Evolutionary conservation across 2,329 filamentous ascomycete genomes (phyloP), one percentile per base, ranked within the genome.

Genomic region (Pestalotiopsis sp.): DNA sequence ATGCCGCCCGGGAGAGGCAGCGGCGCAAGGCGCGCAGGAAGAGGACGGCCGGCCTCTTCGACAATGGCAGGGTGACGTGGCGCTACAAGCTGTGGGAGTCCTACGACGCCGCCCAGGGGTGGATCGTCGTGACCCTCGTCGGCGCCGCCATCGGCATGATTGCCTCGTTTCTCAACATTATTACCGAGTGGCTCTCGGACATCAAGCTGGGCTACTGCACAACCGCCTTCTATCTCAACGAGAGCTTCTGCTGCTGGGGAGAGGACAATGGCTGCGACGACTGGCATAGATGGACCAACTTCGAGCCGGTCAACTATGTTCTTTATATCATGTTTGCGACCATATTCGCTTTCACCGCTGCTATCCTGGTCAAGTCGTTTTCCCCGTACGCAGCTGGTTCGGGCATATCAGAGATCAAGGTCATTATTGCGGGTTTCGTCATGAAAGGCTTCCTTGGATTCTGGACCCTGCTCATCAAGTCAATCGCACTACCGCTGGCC

Each of bases 351-450:
- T 92, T 92, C 67, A 91, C 91, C 3, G 91, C 95, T 2, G 95
- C 95, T 0, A 90, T 88, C 49, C 85, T 99, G 56, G 96, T 99
- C 77, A 96, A 94, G 78, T 90, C 90, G 1, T 98, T 96, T 80
- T 95, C 96, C 4, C 96, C 96, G 0, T 99, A 99, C 79, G 96
- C 96, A 12, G 96, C 96, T 41, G 96, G 96, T 17, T 97, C 94
- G 13, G 96, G 96, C 56, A 99, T 99, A 69, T 98, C 94, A 13
- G 96, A 99, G 83, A 99, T 99, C 86, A 99, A 99, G 81, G 97
- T 94, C 81, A 98, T 99, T 78, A 97, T 99, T 77, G 96, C 95
- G 4, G 96, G 96, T 3, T 99, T 99, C 78, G 94, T 98, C 64
- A 99, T 99, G 96, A 98, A 98, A 81, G 96, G 95, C 0, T 99